Evolutionary conservation across 805 yeast genomes (phyloP).

Genomic region (Priceomyces haplophilus): DNA sequence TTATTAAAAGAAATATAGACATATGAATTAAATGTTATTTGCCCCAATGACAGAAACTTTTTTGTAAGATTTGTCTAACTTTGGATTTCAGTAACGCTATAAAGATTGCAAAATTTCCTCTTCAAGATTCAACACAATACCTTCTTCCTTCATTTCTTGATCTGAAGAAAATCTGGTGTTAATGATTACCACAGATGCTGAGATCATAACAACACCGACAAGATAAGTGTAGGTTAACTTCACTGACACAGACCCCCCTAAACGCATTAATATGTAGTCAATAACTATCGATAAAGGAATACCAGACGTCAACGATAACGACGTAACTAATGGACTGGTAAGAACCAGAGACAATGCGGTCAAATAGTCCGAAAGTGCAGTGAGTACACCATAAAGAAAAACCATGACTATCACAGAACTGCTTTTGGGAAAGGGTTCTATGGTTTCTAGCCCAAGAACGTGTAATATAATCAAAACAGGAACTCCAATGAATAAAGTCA

Average conservation of each 20-base stretch:
- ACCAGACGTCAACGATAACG: constrained; percentile 49
- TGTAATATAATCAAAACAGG: constrained; percentile 40
- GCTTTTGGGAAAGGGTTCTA: constrained; percentile 43
- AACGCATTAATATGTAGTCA: constrained; percentile 38
- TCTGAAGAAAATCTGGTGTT: constrained; percentile 43
- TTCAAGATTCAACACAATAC: no score
- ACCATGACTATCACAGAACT: constrained; percentile 32
- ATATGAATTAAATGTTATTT: no score
- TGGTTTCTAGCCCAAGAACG: constrained; percentile 36
- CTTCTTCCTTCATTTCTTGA: no score
- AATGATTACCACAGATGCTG: constrained; percentile 45
- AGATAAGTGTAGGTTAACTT: constrained; percentile 31
- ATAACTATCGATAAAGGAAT: constrained; percentile 52
- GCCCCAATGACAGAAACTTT: no score
- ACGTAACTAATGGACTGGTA: constrained; percentile 52
- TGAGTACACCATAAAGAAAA: constrained; percentile 41
- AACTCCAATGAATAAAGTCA: constrained; percentile 36
- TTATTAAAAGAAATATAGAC: no score
- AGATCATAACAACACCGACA: constrained; percentile 46
- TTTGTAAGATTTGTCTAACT: no score
- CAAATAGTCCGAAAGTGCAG: constrained; percentile 48
- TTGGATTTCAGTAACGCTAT: no score
- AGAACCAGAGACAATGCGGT: constrained; percentile 50
- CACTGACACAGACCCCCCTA: constrained; percentile 18
- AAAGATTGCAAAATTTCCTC: no score